Conservation (phyloP, 768 basidiomycete genomes). For the Cubamyces sp. region DNA sequence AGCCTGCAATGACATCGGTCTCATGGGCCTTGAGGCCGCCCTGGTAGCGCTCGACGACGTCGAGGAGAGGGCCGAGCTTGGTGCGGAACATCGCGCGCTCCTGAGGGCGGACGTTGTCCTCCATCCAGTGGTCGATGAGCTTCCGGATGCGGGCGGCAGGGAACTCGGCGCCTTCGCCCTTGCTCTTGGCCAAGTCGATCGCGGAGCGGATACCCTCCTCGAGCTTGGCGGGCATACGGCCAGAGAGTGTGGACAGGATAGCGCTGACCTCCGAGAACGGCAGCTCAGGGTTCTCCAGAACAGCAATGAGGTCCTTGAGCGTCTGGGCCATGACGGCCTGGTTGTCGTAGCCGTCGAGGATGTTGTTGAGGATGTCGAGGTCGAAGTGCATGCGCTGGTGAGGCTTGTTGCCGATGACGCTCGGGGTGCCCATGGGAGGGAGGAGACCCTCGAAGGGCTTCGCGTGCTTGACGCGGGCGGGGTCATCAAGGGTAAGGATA, state of each 20-base stretch:
- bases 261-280: conserved; percentile 86
- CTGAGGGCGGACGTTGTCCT: conserved; percentile 76
- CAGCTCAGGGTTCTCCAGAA: conserved; percentile 83
- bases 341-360: conserved; percentile 96
- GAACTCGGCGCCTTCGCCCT: conserved; percentile 82
- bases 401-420: conserved; percentile 85
- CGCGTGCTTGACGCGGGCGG: conserved; percentile 94
- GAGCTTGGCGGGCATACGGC: conserved; percentile 90
- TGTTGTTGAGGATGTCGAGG: conserved; percentile 80
- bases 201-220: conserved; percentile 83
- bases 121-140: conserved; percentile 80
- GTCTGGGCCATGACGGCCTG: conserved; percentile 87
- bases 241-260: conserved; percentile 86
- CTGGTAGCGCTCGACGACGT: conserved; percentile 78
- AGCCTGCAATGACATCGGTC: conserved; percentile 70
- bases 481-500: conserved; percentile 95
- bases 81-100: conserved; percentile 82
- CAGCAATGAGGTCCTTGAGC: conserved; percentile 82
- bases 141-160: conserved; percentile 87
- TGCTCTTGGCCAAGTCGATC: conserved; percentile 76
- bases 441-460: conserved; percentile 97
- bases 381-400: conserved; percentile 83
- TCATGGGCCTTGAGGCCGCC: conserved; percentile 89
- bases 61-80: conserved; percentile 70
- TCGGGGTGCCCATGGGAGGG: conserved; percentile 84